Evolutionary conservation across 495 filamentous ascomycete genomes (phyloP).

Genomic region (Aspergillus ostianus): DNA sequence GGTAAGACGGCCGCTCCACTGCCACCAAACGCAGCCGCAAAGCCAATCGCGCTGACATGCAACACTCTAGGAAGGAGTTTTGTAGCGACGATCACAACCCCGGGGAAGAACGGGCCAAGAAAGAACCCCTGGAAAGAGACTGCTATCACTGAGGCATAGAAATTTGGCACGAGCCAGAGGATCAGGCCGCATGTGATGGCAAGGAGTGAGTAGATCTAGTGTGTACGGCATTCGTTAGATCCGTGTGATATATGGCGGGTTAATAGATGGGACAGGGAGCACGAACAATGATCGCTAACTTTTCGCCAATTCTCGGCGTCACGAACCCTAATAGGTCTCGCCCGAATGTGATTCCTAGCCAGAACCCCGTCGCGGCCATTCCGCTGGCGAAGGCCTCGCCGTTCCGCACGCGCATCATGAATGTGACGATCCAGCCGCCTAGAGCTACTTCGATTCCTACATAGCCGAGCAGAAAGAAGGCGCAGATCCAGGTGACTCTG

Average conservation of each 20-base stretch:
- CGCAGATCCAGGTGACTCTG: slow-evolving; percentile 71
- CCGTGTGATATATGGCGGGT: not conserved
- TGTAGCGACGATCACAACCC: slow-evolving; percentile 73
- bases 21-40: slow-evolving; percentile 78
- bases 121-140: slow-evolving; percentile 72
- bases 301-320: slow-evolving; percentile 60
- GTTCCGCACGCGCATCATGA: slow-evolving; percentile 59
- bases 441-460: slow-evolving; percentile 81
- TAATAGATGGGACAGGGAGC: not conserved
- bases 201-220: slow-evolving; percentile 48
- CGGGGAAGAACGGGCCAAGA: slow-evolving; percentile 65
- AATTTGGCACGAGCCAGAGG: slow-evolving; percentile 69
- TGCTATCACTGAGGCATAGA: slow-evolving; percentile 68
- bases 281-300: slow-evolving; percentile 51
- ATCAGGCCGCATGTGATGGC: slow-evolving; percentile 57
- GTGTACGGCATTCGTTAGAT: no score
- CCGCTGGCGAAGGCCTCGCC: slow-evolving; percentile 55
- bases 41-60: slow-evolving; percentile 80
- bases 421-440: slow-evolving; percentile 67
- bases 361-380: slow-evolving; percentile 64
- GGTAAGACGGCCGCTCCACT: slow-evolving; percentile 79
- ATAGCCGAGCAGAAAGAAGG: slow-evolving; percentile 74
- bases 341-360: slow-evolving; percentile 62
- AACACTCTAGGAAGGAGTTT: slow-evolving; percentile 75
- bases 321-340: slow-evolving; percentile 61